These are phyloP conservation scores for Solanum sejunctum DNA, from an alignment of 257 asterid species.

Conservation along the genomic window DNA sequence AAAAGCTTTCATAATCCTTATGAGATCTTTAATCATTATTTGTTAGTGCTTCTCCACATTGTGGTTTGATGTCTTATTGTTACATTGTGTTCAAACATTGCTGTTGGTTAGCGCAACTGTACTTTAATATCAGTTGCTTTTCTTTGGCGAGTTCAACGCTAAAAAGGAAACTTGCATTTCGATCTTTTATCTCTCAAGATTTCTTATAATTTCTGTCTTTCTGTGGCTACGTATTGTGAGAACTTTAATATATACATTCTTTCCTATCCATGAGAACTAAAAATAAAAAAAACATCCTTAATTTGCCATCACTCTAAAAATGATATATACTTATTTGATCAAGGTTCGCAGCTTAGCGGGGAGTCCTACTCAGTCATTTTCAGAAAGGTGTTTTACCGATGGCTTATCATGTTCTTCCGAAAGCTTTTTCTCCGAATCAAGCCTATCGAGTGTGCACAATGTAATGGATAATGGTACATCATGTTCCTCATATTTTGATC, in stretches of 20 bases:
- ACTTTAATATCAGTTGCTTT: neutral
- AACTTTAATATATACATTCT: neutral
- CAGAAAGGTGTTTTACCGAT: slow-evolving; percentile 31
- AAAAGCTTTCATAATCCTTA: neutral
- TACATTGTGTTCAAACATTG: neutral
- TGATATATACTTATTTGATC: neutral
- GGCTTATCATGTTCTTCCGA: slow-evolving; percentile 34
- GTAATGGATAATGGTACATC: slow-evolving; percentile 10
- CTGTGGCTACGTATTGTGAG: neutral
- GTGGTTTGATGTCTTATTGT: neutral
- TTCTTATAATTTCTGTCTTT: neutral
- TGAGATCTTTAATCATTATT: neutral
- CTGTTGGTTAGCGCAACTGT: neutral
- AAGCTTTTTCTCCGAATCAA: slow-evolving; percentile 26
- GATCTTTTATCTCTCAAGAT: neutral
- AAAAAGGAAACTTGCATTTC: neutral
- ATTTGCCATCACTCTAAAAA: neutral
- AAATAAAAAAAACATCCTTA: neutral
- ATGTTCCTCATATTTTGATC: slow-evolving; percentile 14
- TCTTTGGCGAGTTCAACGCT: neutral
- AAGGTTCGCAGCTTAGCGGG: slow-evolving; percentile 29
- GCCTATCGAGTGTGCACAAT: slow-evolving; percentile 8
- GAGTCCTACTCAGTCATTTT: slow-evolving; percentile 28
- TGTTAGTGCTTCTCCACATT: neutral
- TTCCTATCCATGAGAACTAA: neutral